Conservation (phyloP, 345 rosid species). For the Brassica carinata region DNA sequence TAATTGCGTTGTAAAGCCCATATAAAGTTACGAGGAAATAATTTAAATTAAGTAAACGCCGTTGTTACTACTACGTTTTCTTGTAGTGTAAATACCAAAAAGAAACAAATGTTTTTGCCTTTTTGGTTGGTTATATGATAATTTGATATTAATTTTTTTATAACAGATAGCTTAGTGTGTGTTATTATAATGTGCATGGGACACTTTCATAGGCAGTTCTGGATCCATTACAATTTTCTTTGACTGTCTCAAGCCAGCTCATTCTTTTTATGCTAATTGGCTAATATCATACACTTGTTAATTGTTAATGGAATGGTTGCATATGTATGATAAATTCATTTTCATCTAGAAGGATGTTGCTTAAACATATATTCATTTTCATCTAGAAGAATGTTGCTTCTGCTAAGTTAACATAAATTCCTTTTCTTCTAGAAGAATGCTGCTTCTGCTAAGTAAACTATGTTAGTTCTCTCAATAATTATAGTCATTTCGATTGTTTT, state of each 20-base stretch:
- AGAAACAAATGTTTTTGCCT: not conserved
- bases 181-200: slow-evolving; percentile 16
- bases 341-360: slow-evolving; percentile 43
- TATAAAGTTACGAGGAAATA: too few relatives aligned
- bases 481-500: slow-evolving; percentile 12
- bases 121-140: slow-evolving; percentile 1
- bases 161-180: slow-evolving; percentile 9
- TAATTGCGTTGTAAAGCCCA: too few relatives aligned
- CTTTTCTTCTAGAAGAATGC: slow-evolving; percentile 41
- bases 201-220: slow-evolving; percentile 21
- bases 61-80: too few relatives aligned
- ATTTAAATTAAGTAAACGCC: too few relatives aligned
- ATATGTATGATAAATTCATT: slow-evolving; percentile 35
- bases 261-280: slow-evolving; percentile 7
- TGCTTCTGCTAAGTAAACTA: slow-evolving; percentile 31
- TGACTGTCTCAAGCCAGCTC: slow-evolving; percentile 40
- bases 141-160: not conserved
- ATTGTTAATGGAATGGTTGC: slow-evolving; percentile 29
- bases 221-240: slow-evolving; percentile 17
- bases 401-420: slow-evolving; percentile 29
- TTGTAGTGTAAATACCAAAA: not conserved
- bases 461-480: slow-evolving; percentile 12
- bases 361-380: slow-evolving; percentile 3
- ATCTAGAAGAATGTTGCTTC: slow-evolving; percentile 25
- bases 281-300: slow-evolving; percentile 31